Evolutionary conservation across 768 basidiomycete genomes (phyloP).

Genomic region (Termitomyces sp.): DNA sequence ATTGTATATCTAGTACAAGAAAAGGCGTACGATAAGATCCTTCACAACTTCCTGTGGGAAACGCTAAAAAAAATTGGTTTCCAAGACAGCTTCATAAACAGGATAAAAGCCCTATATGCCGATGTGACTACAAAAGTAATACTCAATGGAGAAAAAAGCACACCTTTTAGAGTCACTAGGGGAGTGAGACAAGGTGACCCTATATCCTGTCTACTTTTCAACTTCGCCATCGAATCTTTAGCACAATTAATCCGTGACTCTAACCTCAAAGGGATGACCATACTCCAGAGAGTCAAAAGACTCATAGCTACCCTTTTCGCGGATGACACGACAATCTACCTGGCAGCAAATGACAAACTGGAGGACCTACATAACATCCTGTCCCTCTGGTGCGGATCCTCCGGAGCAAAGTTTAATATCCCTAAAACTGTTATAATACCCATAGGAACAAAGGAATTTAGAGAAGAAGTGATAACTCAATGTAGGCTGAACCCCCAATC

Average conservation of each 20-base stretch:
- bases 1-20: slow-evolving; percentile 3
- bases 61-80: slow-evolving; percentile 4
- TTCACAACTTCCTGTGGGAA: slow-evolving; percentile 3
- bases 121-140: slow-evolving; percentile 6
- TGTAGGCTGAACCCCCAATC: too few species aligned
- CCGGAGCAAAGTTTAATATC: slow-evolving; percentile 38
- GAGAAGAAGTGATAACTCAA: slow-evolving; percentile 7
- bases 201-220: slow-evolving; percentile 36
- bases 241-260: slow-evolving; percentile 27
- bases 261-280: slow-evolving; percentile 21
- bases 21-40: background rate
- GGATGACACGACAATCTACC: slow-evolving; percentile 36
- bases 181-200: slow-evolving; percentile 32
- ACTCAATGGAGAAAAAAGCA: slow-evolving; percentile 7
- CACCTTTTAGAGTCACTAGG: slow-evolving; percentile 2
- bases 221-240: slow-evolving; percentile 38
- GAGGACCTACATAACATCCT: slow-evolving; percentile 24
- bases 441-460: slow-evolving; percentile 21
- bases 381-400: slow-evolving; percentile 34
- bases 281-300: slow-evolving; percentile 25
- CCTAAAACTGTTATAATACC: slow-evolving; percentile 38
- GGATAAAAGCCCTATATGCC: slow-evolving; percentile 11
- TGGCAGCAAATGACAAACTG: slow-evolving; percentile 25
- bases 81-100: slow-evolving; percentile 12
- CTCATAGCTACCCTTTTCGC: slow-evolving; percentile 29